phyloP scores from a whole-genome alignment of 345 rosid species.

The Bruguiera sexangula region DNA sequence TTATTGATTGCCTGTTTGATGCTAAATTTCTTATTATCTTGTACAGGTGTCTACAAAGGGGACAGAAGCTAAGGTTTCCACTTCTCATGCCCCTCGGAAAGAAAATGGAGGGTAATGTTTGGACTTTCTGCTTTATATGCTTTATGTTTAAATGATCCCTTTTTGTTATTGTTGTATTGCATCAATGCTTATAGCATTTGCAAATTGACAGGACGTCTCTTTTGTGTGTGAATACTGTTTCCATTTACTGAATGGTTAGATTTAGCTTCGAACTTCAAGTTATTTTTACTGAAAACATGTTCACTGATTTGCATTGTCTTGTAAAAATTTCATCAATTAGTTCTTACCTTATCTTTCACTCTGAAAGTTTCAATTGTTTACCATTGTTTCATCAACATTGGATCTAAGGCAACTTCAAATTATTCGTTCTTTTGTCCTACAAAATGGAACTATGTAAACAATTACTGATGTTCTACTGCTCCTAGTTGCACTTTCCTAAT shows the following conservation, averaged over 20 bases:
- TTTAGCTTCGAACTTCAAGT: background rate
- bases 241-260: background rate
- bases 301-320: background rate
- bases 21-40: slow-evolving; percentile 10
- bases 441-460: too few relatives aligned
- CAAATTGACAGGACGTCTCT: slow-evolving; percentile 1
- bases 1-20: background rate
- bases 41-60: slow-evolving; percentile 42
- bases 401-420: background rate
- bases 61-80: slow-evolving; percentile 37
- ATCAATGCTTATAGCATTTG: slow-evolving; percentile 1
- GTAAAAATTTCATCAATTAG: background rate
- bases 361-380: background rate
- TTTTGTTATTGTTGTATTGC: slow-evolving; percentile 5
- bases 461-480: background rate
- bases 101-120: slow-evolving; percentile 64
- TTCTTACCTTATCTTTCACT: background rate
- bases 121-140: slow-evolving; percentile 11
- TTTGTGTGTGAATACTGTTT: slow-evolving; percentile 9
- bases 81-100: slow-evolving; percentile 34
- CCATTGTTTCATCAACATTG: background rate
- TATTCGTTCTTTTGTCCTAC: background rate
- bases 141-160: background rate
- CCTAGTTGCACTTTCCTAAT: background rate
- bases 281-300: background rate